Percentiles rank a stretch among this genome's conserved stretches.
Conservation (phyloP, 2,329 filamentous ascomycete species). For the Thelonectria blattea region DNA sequence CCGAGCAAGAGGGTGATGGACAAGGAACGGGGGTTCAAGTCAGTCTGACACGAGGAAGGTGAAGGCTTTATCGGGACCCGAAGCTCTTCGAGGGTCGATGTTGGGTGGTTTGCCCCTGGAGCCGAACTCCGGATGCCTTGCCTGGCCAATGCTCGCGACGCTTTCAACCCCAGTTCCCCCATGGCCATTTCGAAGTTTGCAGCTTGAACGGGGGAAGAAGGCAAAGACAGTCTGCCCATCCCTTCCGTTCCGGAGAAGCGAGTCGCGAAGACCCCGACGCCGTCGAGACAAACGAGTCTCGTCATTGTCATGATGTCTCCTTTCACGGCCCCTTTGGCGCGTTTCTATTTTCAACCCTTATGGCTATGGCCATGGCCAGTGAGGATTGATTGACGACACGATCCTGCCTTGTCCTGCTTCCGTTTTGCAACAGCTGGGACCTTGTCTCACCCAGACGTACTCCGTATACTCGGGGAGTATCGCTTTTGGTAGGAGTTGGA, state of each 20-base stretch:
- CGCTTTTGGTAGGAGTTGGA: too few species aligned
- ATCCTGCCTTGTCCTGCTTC: too few species aligned
- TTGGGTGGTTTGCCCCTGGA: neutral
- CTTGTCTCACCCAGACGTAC: too few species aligned
- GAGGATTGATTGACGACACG: too few species aligned
- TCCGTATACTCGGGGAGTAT: too few species aligned
- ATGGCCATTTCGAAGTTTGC: slow-evolving; percentile 12
- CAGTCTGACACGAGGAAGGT: neutral
- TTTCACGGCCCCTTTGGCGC: neutral
- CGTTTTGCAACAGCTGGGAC: too few species aligned
- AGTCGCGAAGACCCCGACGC: neutral
- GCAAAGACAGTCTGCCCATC: slow-evolving; percentile 5
- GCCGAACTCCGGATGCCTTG: neutral
- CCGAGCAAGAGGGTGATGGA: slow-evolving; percentile 19
- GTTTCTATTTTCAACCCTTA: neutral
- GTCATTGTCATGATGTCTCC: neutral
- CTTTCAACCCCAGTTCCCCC: neutral
- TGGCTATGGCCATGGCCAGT: too few species aligned
- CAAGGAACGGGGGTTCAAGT: neutral
- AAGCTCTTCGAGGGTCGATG: neutral
- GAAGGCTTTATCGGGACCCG: slow-evolving; percentile 6
- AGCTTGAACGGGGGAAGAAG: neutral
- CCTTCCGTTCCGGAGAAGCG: slow-evolving; percentile 8
- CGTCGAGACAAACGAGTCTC: neutral
- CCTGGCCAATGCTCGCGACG: slow-evolving; percentile 3